Base-by-base conservation (phyloP, 805 yeast species). In the Nakazawaea ambrosiae region DNA sequence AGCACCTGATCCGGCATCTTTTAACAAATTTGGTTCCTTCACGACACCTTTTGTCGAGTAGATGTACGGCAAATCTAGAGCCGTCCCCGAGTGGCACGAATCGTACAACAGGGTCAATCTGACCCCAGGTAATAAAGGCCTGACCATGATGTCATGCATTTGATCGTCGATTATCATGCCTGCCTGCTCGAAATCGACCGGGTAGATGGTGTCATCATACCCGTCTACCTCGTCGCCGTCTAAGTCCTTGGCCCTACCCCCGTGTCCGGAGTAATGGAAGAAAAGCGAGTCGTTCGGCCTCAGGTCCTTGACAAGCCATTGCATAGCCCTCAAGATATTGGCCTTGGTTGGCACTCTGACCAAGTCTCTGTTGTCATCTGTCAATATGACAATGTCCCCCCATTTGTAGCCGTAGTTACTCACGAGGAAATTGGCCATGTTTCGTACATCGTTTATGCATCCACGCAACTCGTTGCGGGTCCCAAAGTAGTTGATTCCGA, bases 221-320 rank as follows among this genome's bases (percentile, higher is more conserved):
- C 64, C 65, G 40, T 54, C 58, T 2, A 44, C 50, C 37, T 60
- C 65, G 37, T 58, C 63, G 19, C 64, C 64, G 40, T 60, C 63
- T 23, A 61, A 51, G 54, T 85, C 95, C 33, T 64, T 58, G 4
- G 77, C 73, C 50, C 78, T 82, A 2, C 92, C 87, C 22, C 95
- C 95, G 53, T 86, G 95, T 6, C 95, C 92, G 0, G 92, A 81
- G 53, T 80, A 85, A 55, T 86, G 95, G 68, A 86, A 75, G 48
- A 86, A 78, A 34, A 85, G 57, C 7, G 87, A 73, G 58, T 85
- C 95, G 48, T 85, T 83, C 12, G 92, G 80, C 46, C 61, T 65
- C 0, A 94, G 92, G 44, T 68, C 81, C 16, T 63, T 63, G 16
- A 81, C 89, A 17, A 85, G 68, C 95, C 95, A 85, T 39, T 71